A percentile compares a stretch with the other conserved stretches of the same genome.
These are phyloP conservation scores for Adiantum capillusveneris DNA, from an alignment of 75 land plant species.

Conservation along the genomic window DNA sequence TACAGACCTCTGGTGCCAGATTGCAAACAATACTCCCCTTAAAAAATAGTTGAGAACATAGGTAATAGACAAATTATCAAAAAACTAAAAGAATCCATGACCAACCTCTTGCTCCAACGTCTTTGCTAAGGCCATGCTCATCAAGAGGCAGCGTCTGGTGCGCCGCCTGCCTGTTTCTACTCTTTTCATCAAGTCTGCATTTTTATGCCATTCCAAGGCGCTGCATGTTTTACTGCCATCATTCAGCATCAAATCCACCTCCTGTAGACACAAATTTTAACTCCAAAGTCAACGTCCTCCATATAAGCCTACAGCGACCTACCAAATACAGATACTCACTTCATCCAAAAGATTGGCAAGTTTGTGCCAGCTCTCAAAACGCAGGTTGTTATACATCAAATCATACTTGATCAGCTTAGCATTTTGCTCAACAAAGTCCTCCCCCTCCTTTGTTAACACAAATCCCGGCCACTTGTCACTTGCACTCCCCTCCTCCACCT, in stretches of 20 bases:
- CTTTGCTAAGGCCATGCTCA: constrained; percentile 79
- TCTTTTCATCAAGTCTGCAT: constrained; percentile 49
- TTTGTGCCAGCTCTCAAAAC: constrained; percentile 92
- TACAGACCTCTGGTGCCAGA: constrained; percentile 60
- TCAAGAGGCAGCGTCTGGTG: constrained; percentile 76
- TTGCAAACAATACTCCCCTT: background rate
- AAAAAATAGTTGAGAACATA: background rate
- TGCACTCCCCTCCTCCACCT: constrained; percentile 82
- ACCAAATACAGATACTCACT: constrained; percentile 33
- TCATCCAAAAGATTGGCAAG: constrained; percentile 96
- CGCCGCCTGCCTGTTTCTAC: constrained; percentile 84
- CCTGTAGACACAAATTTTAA: constrained; percentile 34
- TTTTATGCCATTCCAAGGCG: constrained; percentile 79
- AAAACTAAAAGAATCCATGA: background rate
- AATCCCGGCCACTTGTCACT: constrained; percentile 94
- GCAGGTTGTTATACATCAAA: constrained; percentile 73
- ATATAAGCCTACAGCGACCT: too few species aligned
- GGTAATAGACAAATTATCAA: background rate
- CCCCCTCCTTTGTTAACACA: constrained; percentile 93
- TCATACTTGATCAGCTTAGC: constrained; percentile 91
- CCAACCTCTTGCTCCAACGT: constrained; percentile 69
- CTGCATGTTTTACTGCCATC: constrained; percentile 94
- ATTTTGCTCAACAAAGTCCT: constrained; percentile 90
- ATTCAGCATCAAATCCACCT: constrained; percentile 92
- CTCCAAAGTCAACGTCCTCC: background rate